These are phyloP conservation scores for Calonectria pseudoreteaudii DNA, from an alignment of 2,329 filamentous ascomycete genomes.

Conservation along the genomic window DNA sequence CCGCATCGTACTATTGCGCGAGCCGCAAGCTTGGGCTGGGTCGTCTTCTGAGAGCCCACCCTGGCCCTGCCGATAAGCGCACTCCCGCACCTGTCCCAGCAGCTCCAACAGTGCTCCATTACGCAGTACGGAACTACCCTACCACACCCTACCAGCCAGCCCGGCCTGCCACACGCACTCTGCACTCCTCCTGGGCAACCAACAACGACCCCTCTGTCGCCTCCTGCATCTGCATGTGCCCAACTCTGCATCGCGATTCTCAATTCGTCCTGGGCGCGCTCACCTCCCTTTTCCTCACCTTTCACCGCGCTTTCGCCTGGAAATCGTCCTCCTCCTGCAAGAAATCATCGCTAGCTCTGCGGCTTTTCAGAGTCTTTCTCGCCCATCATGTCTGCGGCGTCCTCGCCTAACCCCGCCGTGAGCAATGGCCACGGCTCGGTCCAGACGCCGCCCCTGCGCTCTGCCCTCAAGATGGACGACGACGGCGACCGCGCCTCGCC, in stretches of 20 bases:
- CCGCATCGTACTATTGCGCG: slow-evolving; percentile 7
- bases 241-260: slow-evolving; percentile 30
- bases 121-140: not conserved
- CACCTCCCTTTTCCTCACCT: slow-evolving; percentile 21
- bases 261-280: slow-evolving; percentile 21
- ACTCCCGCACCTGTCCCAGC: slow-evolving; percentile 31
- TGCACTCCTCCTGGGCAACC: slow-evolving; percentile 25
- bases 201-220: slow-evolving; percentile 30
- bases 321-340: not conserved
- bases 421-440: slow-evolving; percentile 31
- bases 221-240: slow-evolving; percentile 40
- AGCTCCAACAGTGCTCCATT: not conserved
- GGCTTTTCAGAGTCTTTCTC: slow-evolving; percentile 7
- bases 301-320: slow-evolving; percentile 14
- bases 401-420: slow-evolving; percentile 34
- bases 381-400: slow-evolving; percentile 43
- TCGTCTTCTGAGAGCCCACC: slow-evolving; percentile 21
- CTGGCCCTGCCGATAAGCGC: slow-evolving; percentile 34
- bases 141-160: not conserved
- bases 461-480: slow-evolving; percentile 58
- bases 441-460: slow-evolving; percentile 51
- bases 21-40: slow-evolving; percentile 17
- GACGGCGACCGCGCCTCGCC: slow-evolving; percentile 52
- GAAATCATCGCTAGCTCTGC: not conserved
- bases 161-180: not conserved